Base-by-base conservation (phyloP, 257 asterid species). In the Solanum neorickii region DNA sequence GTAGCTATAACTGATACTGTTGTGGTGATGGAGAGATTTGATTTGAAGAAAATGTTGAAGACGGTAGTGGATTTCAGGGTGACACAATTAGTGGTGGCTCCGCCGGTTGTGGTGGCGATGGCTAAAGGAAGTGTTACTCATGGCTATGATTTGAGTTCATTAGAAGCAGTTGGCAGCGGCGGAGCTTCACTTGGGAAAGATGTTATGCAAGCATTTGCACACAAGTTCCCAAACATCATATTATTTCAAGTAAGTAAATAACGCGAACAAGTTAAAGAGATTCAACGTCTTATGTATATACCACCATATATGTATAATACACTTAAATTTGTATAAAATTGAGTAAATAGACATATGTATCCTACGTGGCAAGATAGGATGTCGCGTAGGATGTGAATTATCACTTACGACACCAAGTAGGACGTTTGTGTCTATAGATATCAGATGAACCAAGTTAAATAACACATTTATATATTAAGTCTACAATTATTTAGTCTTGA, bases 71-170 rank as follows among this genome's bases (percentile, higher is more conserved):
- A 90, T 82, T 90, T 76, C 44, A 86, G 42, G 88, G 94, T 91
- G 33, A 93, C 93, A 29, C 83, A 86, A 86, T 12, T 94, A 88
- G 92, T 89, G 70, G 91, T 90, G 86, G 95, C 91, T 46, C 96
- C 96, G 52, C 95, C 95, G 12, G 35, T 91, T 37, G 91, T 93
- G 87, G 92, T 93, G 90, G 90, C 82, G 31, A 88, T 94, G 94
- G 92, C 91, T 85, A 94, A 91, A 86, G 90, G 87, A 73, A 87
- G 39, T 35, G 73, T 77, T 41, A 86, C 88, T 5, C 77, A 86
- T 77, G 88, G 80, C n/a, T 91, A 77, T 74, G 91, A 93, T 87
- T 88, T 93, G 93, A 83, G 91, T 62, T 93, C 94, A 9, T 77
- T 92, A 88, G 94, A 86, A 90, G 75, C 87, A 15, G 91, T 94